Percentiles rank a stretch among this genome's conserved stretches.
Evolutionary conservation across 805 yeast genomes (phyloP).

Genomic region (Cyberlindnera subsufficiens): DNA sequence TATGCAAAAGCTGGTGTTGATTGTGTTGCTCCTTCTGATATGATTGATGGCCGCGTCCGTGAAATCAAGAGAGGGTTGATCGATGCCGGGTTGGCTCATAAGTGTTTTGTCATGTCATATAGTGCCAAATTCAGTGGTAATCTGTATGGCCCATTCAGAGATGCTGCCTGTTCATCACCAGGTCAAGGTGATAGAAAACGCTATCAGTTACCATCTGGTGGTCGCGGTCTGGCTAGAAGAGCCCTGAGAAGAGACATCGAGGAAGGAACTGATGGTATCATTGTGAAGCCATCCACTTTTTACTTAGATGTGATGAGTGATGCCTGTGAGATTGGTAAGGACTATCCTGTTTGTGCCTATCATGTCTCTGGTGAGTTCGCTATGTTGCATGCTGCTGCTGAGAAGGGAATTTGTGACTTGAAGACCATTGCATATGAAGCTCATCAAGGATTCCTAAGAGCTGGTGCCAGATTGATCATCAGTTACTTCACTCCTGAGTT

Average conservation of each 20-base stretch:
- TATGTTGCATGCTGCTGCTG: conserved; percentile 98
- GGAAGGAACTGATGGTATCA: conserved; percentile 95
- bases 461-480: conserved; percentile 90
- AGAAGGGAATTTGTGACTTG: conserved; percentile 85
- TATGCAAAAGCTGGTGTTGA: conserved; percentile 96
- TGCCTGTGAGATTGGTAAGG: conserved; percentile 74
- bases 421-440: conserved; percentile 75
- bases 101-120: conserved; percentile 85
- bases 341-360: conserved; percentile 89
- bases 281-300: conserved; percentile 94
- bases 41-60: conserved; percentile 91
- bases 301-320: conserved; percentile 88
- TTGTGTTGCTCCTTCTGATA: conserved; percentile 94
- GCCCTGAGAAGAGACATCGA: conserved; percentile 79
- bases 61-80: conserved; percentile 86
- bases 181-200: conserved; percentile 85
- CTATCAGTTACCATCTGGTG: conserved; percentile 91
- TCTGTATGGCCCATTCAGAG: conserved; percentile 95
- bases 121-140: conserved; percentile 91
- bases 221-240: conserved; percentile 88
- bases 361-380: conserved; percentile 98
- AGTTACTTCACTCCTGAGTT: conserved; percentile 95
- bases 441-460: conserved; percentile 87
- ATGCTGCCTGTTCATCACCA: conserved; percentile 92
- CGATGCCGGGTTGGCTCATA: conserved; percentile 77